phyloP scores from a whole-genome alignment of 805 yeast species.

The Saccharomycopsis synnaedendra region DNA sequence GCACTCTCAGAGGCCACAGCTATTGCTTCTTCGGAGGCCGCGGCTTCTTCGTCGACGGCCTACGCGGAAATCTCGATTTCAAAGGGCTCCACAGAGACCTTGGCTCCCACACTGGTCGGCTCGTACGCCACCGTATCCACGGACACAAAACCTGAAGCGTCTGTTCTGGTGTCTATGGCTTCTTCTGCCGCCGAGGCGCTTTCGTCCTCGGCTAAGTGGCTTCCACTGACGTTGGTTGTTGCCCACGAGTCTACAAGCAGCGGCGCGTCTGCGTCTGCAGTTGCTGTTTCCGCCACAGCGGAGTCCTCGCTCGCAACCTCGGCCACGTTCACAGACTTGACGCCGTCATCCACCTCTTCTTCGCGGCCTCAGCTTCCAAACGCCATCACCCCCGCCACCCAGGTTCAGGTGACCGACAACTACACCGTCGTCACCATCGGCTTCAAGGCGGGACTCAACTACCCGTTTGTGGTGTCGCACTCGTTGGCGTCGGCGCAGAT shows the following conservation, averaged over 20 bases:
- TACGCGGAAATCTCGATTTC: neutral
- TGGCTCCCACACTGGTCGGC: neutral
- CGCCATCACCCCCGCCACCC: constrained; percentile 14
- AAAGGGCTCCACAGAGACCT: neutral
- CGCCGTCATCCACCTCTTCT: constrained; percentile 15
- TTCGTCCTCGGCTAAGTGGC: neutral
- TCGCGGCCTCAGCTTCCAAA: constrained; percentile 10
- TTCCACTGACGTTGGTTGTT: neutral
- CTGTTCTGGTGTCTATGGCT: neutral
- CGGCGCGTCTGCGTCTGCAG: constrained; percentile 15
- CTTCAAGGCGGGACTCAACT: constrained; percentile 68
- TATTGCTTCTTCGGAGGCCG: neutral
- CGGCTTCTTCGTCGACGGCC: neutral
- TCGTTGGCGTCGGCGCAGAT: constrained; percentile 74
- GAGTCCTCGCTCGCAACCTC: constrained; percentile 29
- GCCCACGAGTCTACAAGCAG: neutral
- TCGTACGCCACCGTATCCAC: neutral
- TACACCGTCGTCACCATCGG: constrained; percentile 60
- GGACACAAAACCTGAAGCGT: neutral
- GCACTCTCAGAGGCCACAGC: neutral
- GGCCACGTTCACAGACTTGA: constrained; percentile 17
- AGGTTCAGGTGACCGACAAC: constrained; percentile 21
- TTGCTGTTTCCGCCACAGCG: constrained; percentile 24
- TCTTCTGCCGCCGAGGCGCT: constrained; percentile 17
- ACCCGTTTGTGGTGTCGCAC: constrained; percentile 68